Conservation (phyloP, 2,329 filamentous ascomycete species). For the Chalara sp. region DNA sequence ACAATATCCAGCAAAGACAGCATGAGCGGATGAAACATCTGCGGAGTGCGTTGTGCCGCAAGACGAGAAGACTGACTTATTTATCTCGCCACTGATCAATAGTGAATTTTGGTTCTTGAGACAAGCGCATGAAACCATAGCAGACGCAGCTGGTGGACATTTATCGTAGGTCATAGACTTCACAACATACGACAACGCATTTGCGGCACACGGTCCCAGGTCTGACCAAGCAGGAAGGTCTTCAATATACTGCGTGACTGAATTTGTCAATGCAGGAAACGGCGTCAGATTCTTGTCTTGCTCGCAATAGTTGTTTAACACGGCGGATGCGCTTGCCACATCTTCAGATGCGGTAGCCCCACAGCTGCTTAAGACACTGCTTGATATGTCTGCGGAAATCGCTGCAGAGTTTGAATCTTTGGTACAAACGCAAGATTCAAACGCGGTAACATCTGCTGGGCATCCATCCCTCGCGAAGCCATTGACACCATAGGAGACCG, state of each 20-base stretch:
- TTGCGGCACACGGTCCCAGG: conserved; percentile 37
- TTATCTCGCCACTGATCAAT: too few relatives aligned
- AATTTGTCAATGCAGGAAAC: conserved; percentile 1
- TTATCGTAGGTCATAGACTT: too few relatives aligned
- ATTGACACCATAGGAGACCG: too few relatives aligned
- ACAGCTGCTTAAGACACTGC: conserved; percentile 6
- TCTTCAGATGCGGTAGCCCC: conserved; percentile 10
- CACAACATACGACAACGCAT: conserved; percentile 24
- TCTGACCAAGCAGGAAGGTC: conserved; percentile 38
- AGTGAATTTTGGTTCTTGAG: too few relatives aligned
- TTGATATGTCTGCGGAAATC: conserved; percentile 3
- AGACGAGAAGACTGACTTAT: too few relatives aligned
- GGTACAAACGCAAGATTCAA: not conserved
- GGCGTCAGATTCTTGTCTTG: conserved; percentile 1
- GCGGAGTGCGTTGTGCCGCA: too few relatives aligned
- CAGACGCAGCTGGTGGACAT: too few relatives aligned
- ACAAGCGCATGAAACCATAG: too few relatives aligned
- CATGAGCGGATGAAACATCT: too few relatives aligned
- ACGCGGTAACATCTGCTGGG: not conserved
- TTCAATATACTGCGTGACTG: conserved; percentile 35
- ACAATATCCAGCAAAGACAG: too few relatives aligned
- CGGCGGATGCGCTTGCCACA: conserved; percentile 8
- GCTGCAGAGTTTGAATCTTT: conserved; percentile 11
- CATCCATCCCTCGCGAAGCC: not conserved
- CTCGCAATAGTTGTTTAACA: conserved; percentile 13